These are phyloP conservation scores for Chiua virens DNA, from an alignment of 768 basidiomycete species.

Conservation along the genomic window DNA sequence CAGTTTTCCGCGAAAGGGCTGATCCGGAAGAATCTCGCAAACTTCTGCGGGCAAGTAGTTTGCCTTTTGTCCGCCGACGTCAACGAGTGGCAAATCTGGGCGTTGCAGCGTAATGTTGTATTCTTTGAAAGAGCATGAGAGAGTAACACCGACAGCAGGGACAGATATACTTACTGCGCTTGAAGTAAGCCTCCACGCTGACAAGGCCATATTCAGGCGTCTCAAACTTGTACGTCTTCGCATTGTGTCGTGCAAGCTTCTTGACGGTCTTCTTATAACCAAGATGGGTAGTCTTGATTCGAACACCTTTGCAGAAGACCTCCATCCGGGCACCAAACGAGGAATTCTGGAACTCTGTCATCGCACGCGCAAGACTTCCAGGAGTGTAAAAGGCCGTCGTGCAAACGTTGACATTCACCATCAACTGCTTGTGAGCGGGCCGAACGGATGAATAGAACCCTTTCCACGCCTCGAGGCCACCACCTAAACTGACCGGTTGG, in stretches of 20 bases:
- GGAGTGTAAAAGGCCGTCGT: slow-evolving; percentile 47
- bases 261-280: slow-evolving; percentile 77
- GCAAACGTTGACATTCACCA: slow-evolving; percentile 55
- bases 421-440: slow-evolving; percentile 44
- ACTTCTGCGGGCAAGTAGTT: slow-evolving; percentile 48
- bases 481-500: slow-evolving; percentile 37
- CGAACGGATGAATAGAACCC: slow-evolving; percentile 45
- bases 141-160: not conserved
- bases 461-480: slow-evolving; percentile 61
- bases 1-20: slow-evolving; percentile 51
- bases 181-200: slow-evolving; percentile 49
- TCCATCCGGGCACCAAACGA: slow-evolving; percentile 59
- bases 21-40: slow-evolving; percentile 45
- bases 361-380: slow-evolving; percentile 43
- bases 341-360: slow-evolving; percentile 42
- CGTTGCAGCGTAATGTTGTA: slow-evolving; percentile 39
- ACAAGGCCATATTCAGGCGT: slow-evolving; percentile 42
- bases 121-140: slow-evolving; percentile 30
- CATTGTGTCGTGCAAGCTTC: slow-evolving; percentile 41
- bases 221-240: slow-evolving; percentile 41
- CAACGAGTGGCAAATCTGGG: slow-evolving; percentile 45
- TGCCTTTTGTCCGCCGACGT: slow-evolving; percentile 46
- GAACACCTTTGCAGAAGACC: slow-evolving; percentile 65
- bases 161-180: slow-evolving; percentile 37
- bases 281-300: slow-evolving; percentile 67